Evolutionary conservation across 768 basidiomycete genomes (phyloP).

Genomic region (Mycena maculata): DNA sequence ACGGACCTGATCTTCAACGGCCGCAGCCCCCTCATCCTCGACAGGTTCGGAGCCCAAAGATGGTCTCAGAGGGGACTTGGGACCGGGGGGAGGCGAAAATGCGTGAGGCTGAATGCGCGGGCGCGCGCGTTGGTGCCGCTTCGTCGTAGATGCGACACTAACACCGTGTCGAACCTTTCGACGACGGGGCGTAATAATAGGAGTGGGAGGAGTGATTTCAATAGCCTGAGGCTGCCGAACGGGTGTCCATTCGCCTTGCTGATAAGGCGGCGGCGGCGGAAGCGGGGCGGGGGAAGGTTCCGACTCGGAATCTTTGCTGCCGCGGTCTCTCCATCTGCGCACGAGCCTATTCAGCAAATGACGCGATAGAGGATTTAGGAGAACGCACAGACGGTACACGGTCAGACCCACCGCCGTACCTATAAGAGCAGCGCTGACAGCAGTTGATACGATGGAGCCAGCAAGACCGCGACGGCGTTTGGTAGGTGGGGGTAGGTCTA

Average conservation of each 20-base stretch:
- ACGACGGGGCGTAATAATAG: constrained; percentile 45
- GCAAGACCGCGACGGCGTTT: constrained; percentile 87
- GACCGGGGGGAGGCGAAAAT: constrained; percentile 43
- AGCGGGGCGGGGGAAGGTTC: too few species aligned
- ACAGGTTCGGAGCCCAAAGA: constrained; percentile 49
- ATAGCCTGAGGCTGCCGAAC: constrained; percentile 42
- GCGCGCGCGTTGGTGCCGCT: constrained; percentile 46
- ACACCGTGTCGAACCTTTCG: constrained; percentile 50
- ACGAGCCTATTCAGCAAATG: constrained; percentile 14
- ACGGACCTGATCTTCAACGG: constrained; percentile 61
- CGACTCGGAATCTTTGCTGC: constrained; percentile 60
- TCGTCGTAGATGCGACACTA: constrained; percentile 41
- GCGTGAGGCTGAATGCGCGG: constrained; percentile 33
- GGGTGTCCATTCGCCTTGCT: constrained; percentile 33
- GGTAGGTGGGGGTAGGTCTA: constrained; percentile 80
- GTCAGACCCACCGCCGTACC: constrained; percentile 89
- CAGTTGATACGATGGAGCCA: constrained; percentile 85
- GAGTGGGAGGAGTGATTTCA: constrained; percentile 47
- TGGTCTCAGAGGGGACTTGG: constrained; percentile 52
- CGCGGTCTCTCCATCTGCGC: constrained; percentile 81
- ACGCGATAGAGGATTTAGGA: background rate
- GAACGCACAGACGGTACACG: constrained; percentile 84
- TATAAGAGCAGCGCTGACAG: constrained; percentile 86
- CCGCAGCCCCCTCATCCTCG: constrained; percentile 46
- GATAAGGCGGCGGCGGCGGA: constrained; percentile 45